phyloP scores from a whole-genome alignment of 768 basidiomycete species.

The Boletus reticulatus region DNA sequence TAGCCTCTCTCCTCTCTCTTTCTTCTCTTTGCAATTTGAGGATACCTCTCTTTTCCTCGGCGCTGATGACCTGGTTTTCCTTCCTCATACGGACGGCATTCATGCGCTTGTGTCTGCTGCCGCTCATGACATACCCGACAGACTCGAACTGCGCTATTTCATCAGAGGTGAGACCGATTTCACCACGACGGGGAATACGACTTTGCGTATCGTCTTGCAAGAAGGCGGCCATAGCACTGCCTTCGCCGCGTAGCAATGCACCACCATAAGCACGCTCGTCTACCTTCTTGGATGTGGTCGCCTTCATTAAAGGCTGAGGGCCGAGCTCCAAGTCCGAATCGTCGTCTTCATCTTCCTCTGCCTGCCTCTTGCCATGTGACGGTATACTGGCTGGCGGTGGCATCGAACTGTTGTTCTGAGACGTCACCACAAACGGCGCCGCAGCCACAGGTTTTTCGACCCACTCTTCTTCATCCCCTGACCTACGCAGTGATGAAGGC shows the following conservation, averaged over 20 bases:
- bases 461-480: slow-evolving; percentile 62
- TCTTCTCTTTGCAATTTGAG: slow-evolving; percentile 94
- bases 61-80: slow-evolving; percentile 99
- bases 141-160: slow-evolving; percentile 86
- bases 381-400: slow-evolving; percentile 24
- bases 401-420: slow-evolving; percentile 21
- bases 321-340: slow-evolving; percentile 73
- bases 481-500: slow-evolving; percentile 26
- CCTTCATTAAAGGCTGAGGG: slow-evolving; percentile 61
- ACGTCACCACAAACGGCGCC: slow-evolving; percentile 25
- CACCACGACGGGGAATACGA: slow-evolving; percentile 97
- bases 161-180: slow-evolving; percentile 89
- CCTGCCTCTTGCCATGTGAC: slow-evolving; percentile 9
- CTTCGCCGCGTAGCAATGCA: slow-evolving; percentile 90
- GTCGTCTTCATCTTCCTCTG: slow-evolving; percentile 31
- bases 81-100: slow-evolving; percentile 98
- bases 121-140: slow-evolving; percentile 98
- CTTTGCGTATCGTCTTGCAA: slow-evolving; percentile 76
- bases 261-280: slow-evolving; percentile 90
- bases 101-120: slow-evolving; percentile 92
- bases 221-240: slow-evolving; percentile 97
- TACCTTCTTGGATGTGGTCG: slow-evolving; percentile 46
- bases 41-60: slow-evolving; percentile 97
- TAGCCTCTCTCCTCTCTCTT: slow-evolving; percentile 84
- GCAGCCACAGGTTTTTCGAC: slow-evolving; percentile 51